A percentile compares a stretch with the other conserved stretches of the same genome.
These are phyloP conservation scores for Epichloe glyceriae DNA, from an alignment of 2,329 filamentous ascomycete genomes.

Conservation along the genomic window DNA sequence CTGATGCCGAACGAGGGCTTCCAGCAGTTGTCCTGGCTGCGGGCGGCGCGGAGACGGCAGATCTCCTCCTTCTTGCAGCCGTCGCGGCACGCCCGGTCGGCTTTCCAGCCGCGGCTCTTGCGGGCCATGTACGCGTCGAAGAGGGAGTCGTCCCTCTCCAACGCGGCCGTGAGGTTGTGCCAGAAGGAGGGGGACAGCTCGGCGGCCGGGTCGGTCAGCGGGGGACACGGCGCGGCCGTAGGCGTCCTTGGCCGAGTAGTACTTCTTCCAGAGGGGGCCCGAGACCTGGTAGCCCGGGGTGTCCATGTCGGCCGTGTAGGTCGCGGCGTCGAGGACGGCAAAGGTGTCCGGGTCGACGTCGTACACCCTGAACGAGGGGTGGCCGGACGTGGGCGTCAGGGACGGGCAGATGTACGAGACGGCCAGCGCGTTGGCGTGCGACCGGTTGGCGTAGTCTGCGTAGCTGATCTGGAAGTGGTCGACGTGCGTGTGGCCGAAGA, in stretches of 20 bases:
- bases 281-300: slow-evolving; percentile 25
- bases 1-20: slow-evolving; percentile 19
- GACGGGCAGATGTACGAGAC: slow-evolving; percentile 40
- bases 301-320: slow-evolving; percentile 40
- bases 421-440: slow-evolving; percentile 28
- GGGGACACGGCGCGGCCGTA: slow-evolving; percentile 34
- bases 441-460: slow-evolving; percentile 28
- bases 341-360: slow-evolving; percentile 43
- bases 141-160: slow-evolving; percentile 27
- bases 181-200: slow-evolving; percentile 43
- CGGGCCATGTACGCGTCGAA: slow-evolving; percentile 34
- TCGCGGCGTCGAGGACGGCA: slow-evolving; percentile 37
- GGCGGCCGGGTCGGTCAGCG: slow-evolving; percentile 19
- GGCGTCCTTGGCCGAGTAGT: slow-evolving; percentile 40
- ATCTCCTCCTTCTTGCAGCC: slow-evolving; percentile 31
- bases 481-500: slow-evolving; percentile 43
- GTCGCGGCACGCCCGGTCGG: slow-evolving; percentile 23
- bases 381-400: slow-evolving; percentile 39
- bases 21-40: slow-evolving; percentile 38
- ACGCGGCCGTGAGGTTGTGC: slow-evolving; percentile 39
- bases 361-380: slow-evolving; percentile 44
- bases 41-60: slow-evolving; percentile 35
- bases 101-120: slow-evolving; percentile 31
- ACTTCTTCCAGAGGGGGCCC: slow-evolving; percentile 35
- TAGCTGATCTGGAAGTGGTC: slow-evolving; percentile 46